Conservation (phyloP, 768 basidiomycete species). For the Naganishia friedmannii region DNA sequence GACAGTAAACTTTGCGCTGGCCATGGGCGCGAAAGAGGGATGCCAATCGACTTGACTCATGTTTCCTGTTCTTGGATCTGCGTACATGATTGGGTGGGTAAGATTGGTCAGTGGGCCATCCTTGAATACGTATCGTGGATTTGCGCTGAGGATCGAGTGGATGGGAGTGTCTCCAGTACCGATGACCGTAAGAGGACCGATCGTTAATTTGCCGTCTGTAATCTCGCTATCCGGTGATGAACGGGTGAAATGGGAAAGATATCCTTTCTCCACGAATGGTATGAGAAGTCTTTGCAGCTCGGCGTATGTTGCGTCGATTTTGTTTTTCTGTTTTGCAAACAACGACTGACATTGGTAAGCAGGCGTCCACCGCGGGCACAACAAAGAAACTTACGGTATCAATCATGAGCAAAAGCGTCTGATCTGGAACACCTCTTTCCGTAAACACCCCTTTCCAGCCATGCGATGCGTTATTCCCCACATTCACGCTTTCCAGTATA, state of each 20-base stretch:
- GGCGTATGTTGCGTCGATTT: slow-evolving; percentile 35
- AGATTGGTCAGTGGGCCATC: slow-evolving; percentile 35
- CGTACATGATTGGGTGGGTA: slow-evolving; percentile 24
- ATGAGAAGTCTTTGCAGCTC: slow-evolving; percentile 33
- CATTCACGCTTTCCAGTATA: slow-evolving; percentile 28
- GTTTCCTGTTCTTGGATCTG: slow-evolving; percentile 17
- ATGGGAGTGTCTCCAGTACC: slow-evolving; percentile 40
- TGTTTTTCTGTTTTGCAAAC: slow-evolving; percentile 34
- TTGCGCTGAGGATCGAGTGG: slow-evolving; percentile 26
- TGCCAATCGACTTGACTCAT: slow-evolving; percentile 32
- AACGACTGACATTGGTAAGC: not conserved
- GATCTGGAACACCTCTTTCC: slow-evolving; percentile 22
- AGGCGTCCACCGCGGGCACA: not conserved
- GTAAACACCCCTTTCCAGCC: slow-evolving; percentile 29
- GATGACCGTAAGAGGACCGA: slow-evolving; percentile 38
- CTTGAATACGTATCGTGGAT: slow-evolving; percentile 37
- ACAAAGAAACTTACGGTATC: slow-evolving; percentile 35
- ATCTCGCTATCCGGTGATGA: slow-evolving; percentile 26
- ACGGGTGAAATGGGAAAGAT: slow-evolving; percentile 35
- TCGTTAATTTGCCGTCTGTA: slow-evolving; percentile 25
- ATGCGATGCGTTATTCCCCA: not conserved
- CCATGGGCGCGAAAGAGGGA: slow-evolving; percentile 34
- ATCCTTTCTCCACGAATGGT: slow-evolving; percentile 36
- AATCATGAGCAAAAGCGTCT: slow-evolving; percentile 32
- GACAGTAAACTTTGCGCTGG: slow-evolving; percentile 25